A percentile compares a stretch with the other conserved stretches of the same genome.
phyloP scores from a whole-genome alignment of 2,329 filamentous ascomycete species.

The Colletotrichum lupini region DNA sequence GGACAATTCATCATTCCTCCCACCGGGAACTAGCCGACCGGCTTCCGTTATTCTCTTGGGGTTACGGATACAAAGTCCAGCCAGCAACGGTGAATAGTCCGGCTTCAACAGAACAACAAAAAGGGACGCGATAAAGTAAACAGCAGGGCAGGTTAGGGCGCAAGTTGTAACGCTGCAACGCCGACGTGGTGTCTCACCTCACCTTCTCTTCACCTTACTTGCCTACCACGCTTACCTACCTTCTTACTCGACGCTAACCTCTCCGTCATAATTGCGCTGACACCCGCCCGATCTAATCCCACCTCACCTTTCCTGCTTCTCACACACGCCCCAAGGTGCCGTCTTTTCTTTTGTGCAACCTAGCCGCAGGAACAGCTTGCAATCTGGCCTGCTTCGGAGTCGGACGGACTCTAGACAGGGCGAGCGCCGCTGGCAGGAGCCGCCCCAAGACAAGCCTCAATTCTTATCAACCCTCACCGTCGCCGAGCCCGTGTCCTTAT shows the following conservation, averaged over 20 bases:
- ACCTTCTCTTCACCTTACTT: not conserved
- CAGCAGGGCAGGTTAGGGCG: not conserved
- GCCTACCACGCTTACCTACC: not conserved
- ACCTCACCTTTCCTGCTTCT: not conserved
- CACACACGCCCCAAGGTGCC: not conserved
- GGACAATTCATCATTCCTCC: not conserved
- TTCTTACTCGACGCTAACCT: not conserved
- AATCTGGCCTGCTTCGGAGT: not conserved
- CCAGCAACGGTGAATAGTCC: not conserved
- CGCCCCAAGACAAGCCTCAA: not conserved
- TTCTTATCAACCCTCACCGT: not conserved
- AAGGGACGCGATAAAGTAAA: not conserved
- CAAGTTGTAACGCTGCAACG: not conserved
- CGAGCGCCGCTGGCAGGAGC: not conserved
- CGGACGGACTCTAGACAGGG: not conserved
- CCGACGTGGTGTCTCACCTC: not conserved
- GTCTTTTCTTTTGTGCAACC: not conserved
- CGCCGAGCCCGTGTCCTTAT: not conserved
- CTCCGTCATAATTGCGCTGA: conserved; percentile 23
- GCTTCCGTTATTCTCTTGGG: not conserved
- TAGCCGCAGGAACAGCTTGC: not conserved
- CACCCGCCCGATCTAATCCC: not conserved
- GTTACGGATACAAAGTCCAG: no score
- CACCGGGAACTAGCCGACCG: not conserved
- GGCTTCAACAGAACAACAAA: not conserved